Conservation (phyloP, 306 rosid genomes). For the Lupinus albus region DNA sequence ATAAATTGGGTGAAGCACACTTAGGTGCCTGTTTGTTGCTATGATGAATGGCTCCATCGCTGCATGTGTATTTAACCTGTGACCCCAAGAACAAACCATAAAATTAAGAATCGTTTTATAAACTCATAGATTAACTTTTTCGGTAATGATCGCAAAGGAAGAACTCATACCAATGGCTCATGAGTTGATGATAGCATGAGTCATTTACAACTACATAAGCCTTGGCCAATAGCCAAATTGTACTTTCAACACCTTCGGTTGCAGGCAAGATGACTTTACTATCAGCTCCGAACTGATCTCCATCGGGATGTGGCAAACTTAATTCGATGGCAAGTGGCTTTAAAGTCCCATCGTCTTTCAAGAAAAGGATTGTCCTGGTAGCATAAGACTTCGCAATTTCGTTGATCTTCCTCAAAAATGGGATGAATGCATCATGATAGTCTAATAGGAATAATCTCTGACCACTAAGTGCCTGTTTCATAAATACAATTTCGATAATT, state of each 20-base stretch:
- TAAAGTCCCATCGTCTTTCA: constrained; percentile 62
- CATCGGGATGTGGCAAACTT: constrained; percentile 60
- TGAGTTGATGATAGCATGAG: constrained; percentile 60
- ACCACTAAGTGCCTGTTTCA: constrained; percentile 50
- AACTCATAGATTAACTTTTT: background rate
- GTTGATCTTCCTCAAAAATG: constrained; percentile 54
- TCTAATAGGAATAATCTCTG: constrained; percentile 62
- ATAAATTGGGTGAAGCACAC: constrained; percentile 41
- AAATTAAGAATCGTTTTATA: background rate
- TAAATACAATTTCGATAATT: background rate
- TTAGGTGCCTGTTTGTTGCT: constrained; percentile 42
- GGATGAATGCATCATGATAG: constrained; percentile 63
- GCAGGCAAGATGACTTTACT: constrained; percentile 60
- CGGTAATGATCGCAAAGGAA: background rate
- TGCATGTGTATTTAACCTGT: constrained; percentile 71
- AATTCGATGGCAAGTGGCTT: constrained; percentile 69
- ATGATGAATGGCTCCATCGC: constrained; percentile 57
- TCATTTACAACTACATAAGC: constrained; percentile 67
- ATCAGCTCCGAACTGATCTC: constrained; percentile 48
- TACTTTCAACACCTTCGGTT: constrained; percentile 47
- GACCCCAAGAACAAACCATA: background rate
- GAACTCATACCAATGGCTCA: constrained; percentile 59
- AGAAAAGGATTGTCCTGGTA: constrained; percentile 62
- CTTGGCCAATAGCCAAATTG: constrained; percentile 68
- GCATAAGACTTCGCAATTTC: constrained; percentile 50